Evolutionary conservation across 345 rosid species (phyloP).

Genomic region (Salix caprea): DNA sequence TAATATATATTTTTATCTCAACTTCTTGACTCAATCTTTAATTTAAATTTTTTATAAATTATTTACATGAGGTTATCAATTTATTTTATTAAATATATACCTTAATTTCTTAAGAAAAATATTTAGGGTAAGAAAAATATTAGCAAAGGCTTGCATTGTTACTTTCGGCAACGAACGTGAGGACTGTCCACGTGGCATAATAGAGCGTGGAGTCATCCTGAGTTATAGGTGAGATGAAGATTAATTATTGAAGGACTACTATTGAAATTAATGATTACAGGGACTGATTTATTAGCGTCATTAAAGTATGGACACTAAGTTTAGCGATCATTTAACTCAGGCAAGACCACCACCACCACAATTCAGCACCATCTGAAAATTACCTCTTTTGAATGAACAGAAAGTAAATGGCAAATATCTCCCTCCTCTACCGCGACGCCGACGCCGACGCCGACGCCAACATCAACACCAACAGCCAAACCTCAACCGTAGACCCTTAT

Average conservation of each 20-base stretch:
- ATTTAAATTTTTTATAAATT: too few relatives aligned
- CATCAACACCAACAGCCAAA: constrained; percentile 14
- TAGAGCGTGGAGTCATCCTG: too few relatives aligned
- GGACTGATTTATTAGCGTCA: not conserved
- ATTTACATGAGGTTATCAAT: too few relatives aligned
- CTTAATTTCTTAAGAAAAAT: too few relatives aligned
- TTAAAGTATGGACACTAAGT: not conserved
- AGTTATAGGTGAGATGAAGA: too few relatives aligned
- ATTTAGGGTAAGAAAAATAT: too few relatives aligned
- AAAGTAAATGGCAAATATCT: constrained; percentile 37
- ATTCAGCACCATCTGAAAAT: not conserved
- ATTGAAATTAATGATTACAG: not conserved
- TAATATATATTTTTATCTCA: too few relatives aligned
- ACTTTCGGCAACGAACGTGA: too few relatives aligned
- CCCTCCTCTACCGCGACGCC: constrained; percentile 37
- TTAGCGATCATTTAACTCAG: not conserved
- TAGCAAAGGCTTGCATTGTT: too few relatives aligned
- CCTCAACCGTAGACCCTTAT: constrained; percentile 32
- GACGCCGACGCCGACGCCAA: constrained; percentile 10
- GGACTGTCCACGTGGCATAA: too few relatives aligned
- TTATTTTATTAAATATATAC: too few relatives aligned
- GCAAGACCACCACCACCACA: not conserved
- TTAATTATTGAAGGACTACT: not conserved
- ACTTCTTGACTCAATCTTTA: too few relatives aligned
- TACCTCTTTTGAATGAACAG: not conserved